These are phyloP conservation scores for Backusella liffmaniae DNA, from an alignment of 192 early-diverging fungal species.

Conservation along the genomic window DNA sequence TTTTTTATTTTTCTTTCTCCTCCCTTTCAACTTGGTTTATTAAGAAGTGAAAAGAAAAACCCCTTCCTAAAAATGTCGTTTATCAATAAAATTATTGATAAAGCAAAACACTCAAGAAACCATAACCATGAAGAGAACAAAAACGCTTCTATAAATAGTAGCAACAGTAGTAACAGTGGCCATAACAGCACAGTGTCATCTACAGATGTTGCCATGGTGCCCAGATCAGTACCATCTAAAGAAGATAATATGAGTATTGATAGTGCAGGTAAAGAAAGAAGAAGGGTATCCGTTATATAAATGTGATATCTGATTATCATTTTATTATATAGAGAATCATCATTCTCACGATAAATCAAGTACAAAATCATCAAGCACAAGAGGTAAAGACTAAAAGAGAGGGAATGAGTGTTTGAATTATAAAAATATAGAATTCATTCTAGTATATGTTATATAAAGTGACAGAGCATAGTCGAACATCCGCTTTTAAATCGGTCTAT, in stretches of 20 bases:
- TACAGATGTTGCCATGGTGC: constrained; percentile 9
- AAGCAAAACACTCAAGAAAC: constrained; percentile 19
- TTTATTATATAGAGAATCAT: background rate
- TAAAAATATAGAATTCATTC: background rate
- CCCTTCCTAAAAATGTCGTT: constrained; percentile 23
- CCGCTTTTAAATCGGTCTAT: constrained; percentile 15
- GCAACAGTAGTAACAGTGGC: background rate
- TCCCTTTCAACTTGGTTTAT: background rate
- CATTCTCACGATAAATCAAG: background rate
- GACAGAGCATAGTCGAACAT: background rate
- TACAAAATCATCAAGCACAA: background rate
- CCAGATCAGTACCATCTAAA: constrained; percentile 15
- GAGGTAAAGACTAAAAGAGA: background rate
- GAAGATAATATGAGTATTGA: constrained; percentile 2
- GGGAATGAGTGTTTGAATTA: background rate
- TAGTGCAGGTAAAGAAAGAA: background rate
- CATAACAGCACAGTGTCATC: background rate
- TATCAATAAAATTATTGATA: constrained; percentile 37
- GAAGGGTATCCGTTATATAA: background rate
- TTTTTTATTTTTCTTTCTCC: background rate
- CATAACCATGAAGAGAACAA: constrained; percentile 4
- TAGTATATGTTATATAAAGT: background rate
- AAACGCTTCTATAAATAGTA: background rate
- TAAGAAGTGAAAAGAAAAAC: background rate
- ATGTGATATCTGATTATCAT: background rate